Evolutionary conservation across 495 filamentous ascomycete species (phyloP).

Genomic region (Cenococcum geophilum): DNA sequence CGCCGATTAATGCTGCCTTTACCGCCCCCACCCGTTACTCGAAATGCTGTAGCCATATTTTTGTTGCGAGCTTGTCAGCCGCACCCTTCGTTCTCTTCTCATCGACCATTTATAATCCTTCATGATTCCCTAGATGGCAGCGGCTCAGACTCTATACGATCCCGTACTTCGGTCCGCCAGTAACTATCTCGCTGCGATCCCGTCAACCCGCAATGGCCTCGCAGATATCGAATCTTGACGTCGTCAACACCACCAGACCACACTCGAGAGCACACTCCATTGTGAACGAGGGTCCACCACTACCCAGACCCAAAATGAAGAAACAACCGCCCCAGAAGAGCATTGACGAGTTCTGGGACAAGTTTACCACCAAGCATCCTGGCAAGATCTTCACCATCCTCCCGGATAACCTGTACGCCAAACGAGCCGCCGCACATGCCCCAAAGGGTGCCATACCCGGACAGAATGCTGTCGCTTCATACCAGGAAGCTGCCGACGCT

Average conservation of each 20-base stretch:
- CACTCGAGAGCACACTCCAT: conserved; percentile 26
- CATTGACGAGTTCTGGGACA: conserved; percentile 72
- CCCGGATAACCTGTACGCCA: conserved; percentile 66
- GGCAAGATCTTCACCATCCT: conserved; percentile 65
- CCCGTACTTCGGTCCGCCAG: background rate
- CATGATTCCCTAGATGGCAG: background rate
- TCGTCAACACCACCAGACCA: conserved; percentile 26
- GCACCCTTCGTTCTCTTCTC: background rate
- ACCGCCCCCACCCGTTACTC: background rate
- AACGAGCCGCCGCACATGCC: conserved; percentile 50
- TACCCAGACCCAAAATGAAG: conserved; percentile 20
- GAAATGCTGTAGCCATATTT: background rate
- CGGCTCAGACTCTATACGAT: background rate
- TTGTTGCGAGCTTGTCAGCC: background rate
- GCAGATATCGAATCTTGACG: conserved; percentile 24
- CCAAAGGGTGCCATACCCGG: conserved; percentile 49
- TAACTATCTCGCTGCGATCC: background rate
- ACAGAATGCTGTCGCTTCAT: conserved; percentile 56
- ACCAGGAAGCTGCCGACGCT: conserved; percentile 62
- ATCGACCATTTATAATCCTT: background rate
- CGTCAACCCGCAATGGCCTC: conserved; percentile 22
- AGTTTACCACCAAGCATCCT: conserved; percentile 60
- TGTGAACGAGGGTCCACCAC: conserved; percentile 13
- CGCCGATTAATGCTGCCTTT: background rate
- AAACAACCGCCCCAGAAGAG: conserved; percentile 60